Evolutionary conservation across 2,329 filamentous ascomycete genomes (phyloP).

Genomic region (Penicillium hesseltinei): DNA sequence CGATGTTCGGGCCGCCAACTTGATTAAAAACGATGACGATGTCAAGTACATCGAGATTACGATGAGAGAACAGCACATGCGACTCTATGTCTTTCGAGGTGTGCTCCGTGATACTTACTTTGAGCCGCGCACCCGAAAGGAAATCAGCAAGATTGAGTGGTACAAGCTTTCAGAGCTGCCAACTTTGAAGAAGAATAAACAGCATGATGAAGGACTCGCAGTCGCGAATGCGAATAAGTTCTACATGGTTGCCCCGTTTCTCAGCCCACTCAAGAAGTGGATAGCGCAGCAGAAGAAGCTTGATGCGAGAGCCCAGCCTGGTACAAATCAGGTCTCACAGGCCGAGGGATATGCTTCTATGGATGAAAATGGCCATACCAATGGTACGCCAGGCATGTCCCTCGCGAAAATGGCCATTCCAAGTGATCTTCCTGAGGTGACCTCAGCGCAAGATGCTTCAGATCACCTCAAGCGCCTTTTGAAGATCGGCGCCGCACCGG

Average conservation of each 20-base stretch:
- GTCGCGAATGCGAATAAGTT: constrained; percentile 76
- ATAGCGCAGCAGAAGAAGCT: constrained; percentile 77
- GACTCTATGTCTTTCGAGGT: constrained; percentile 86
- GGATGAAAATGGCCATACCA: constrained; percentile 50
- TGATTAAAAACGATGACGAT: constrained; percentile 69
- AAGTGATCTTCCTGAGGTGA: constrained; percentile 44
- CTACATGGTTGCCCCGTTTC: constrained; percentile 96
- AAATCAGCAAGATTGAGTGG: constrained; percentile 97
- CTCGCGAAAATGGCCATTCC: constrained; percentile 25
- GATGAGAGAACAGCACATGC: constrained; percentile 90
- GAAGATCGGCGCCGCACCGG: constrained; percentile 34
- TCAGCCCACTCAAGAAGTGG: constrained; percentile 84
- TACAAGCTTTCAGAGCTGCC: constrained; percentile 87
- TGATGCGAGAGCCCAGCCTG: constrained; percentile 54
- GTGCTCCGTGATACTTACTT: constrained; percentile 85
- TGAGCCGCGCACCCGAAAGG: constrained; percentile 86
- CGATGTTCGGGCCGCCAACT: constrained; percentile 71
- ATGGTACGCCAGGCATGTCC: constrained; percentile 20
- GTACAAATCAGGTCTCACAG: constrained; percentile 43
- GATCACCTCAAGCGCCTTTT: constrained; percentile 53
- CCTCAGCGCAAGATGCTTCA: constrained; percentile 45
- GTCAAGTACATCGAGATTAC: constrained; percentile 83
- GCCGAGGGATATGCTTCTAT: constrained; percentile 56
- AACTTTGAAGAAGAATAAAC: constrained; percentile 71
- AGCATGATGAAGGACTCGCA: constrained; percentile 58